These are phyloP conservation scores for Ascochyta clinopodiicola DNA, from an alignment of 2,329 filamentous ascomycete species.

Conservation along the genomic window DNA sequence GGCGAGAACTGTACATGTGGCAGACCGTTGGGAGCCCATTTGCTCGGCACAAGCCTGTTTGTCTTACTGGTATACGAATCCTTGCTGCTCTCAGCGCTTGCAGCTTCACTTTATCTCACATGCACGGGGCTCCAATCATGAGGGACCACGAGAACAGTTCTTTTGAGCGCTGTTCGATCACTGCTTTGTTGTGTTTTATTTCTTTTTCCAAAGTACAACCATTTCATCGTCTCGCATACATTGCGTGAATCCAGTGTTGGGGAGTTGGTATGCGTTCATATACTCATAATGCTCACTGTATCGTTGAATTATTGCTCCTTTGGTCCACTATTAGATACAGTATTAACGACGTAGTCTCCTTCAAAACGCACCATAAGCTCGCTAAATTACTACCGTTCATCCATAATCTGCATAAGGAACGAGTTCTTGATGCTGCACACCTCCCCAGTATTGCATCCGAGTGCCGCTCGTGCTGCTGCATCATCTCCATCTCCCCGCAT, in stretches of 20 bases:
- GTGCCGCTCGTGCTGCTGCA: slow-evolving; percentile 24
- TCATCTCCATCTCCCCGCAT: slow-evolving; percentile 36
- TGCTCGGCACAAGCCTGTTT: neutral
- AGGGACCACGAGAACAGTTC: neutral
- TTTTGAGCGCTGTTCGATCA: neutral
- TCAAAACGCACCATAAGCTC: neutral
- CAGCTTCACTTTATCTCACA: slow-evolving; percentile 7
- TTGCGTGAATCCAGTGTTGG: neutral
- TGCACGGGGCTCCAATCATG: neutral
- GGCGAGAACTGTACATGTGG: neutral
- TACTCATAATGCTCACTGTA: neutral
- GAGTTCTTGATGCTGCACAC: slow-evolving; percentile 33
- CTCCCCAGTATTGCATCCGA: slow-evolving; percentile 26
- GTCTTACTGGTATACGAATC: neutral
- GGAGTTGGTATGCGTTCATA: slow-evolving; percentile 6
- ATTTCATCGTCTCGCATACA: too few species aligned
- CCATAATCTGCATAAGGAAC: slow-evolving; percentile 34
- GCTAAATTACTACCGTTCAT: slow-evolving; percentile 20
- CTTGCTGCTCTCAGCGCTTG: neutral
- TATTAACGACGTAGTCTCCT: too few species aligned
- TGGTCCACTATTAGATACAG: too few species aligned
- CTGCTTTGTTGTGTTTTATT: neutral
- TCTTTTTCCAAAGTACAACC: neutral
- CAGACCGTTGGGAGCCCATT: neutral
- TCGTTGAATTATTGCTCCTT: neutral